Evolutionary conservation across 225 moss, liverwort and hornwort species (phyloP).

Genomic region (Physcomitrellopsis africana): DNA sequence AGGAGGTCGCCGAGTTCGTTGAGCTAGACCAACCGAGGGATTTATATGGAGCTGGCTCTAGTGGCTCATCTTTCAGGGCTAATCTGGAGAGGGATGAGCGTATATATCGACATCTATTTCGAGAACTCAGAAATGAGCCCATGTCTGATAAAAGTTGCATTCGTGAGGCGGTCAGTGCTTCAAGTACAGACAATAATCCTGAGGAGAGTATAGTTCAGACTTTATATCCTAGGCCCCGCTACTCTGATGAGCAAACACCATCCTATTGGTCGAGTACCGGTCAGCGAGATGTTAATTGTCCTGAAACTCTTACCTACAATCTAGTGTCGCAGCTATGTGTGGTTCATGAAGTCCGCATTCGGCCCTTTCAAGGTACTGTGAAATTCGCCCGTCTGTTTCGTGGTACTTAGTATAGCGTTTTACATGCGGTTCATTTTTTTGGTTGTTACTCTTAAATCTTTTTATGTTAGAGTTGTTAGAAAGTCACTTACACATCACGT

Average conservation of each 20-base stretch:
- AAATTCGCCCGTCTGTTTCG: background rate
- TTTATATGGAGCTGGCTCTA: conserved; percentile 55
- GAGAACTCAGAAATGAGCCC: conserved; percentile 55
- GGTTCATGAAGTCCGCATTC: conserved; percentile 75
- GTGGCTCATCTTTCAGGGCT: conserved; percentile 60
- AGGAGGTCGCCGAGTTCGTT: conserved; percentile 35
- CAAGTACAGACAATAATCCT: conserved; percentile 83
- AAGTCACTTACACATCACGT: conserved; percentile 2
- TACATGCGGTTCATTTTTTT: background rate
- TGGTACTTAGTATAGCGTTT: background rate
- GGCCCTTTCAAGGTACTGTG: conserved; percentile 71
- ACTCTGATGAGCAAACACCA: conserved; percentile 44
- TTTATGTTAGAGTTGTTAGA: background rate
- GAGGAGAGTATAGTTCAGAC: conserved; percentile 79
- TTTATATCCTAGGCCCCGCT: conserved; percentile 57
- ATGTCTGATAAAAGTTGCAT: conserved; percentile 56
- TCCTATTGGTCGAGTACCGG: conserved; percentile 90
- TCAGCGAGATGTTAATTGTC: conserved; percentile 51
- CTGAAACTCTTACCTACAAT: conserved; percentile 78
- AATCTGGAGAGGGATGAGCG: conserved; percentile 66
- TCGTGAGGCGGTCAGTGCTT: conserved; percentile 66
- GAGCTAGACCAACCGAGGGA: conserved; percentile 48
- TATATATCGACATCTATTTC: conserved; percentile 57
- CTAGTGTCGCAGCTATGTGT: conserved; percentile 69
- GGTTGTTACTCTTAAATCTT: background rate